Base-by-base conservation (phyloP, 148 eudicot genomes). In the Amaranthus palmeri region DNA sequence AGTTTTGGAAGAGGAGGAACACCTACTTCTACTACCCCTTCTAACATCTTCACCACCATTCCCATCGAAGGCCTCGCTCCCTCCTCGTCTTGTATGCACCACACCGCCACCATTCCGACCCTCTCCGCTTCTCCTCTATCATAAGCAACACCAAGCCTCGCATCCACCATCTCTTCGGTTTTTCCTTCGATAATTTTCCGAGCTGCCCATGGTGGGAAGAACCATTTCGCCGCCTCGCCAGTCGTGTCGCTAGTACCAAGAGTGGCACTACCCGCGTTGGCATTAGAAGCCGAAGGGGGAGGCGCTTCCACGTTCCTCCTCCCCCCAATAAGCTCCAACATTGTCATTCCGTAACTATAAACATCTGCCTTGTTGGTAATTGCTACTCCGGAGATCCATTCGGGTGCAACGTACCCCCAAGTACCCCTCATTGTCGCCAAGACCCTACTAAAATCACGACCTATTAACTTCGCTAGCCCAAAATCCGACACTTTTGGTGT, bases 1-100 rank as follows among this genome's bases (percentile, higher is more conserved):
- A 90, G 85, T 80, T 82, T 88, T 0, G 98, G 98, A 11, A 88
- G 90, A 7, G 91, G 88, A 12, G 93, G 91, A 47, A 87, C 82
- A 0, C 70, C 59, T 54, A 88, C 88, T 52, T 83, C 88, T 68
- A 87, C 90, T 18, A 91, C 87, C 51, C 97, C 97, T 79, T 91
- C 97, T 80, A 91, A 76, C 90, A 91, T 88, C 80, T 87, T 84
- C 81, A 91, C 93, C 70, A 91, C 97, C 86, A 63, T 78, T 64
- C 92, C 93, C 97, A 88, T 88, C 2, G 90, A 72, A 5, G 97
- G 97, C 72, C 97, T 82, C 9, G 54, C 79, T 12, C 53, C 78
- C 60, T 88, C 97, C 59, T 91, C 91, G 41, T 91, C 97, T 67
- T 91, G 97, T 60, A 91, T 88, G 14, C 97, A 91, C 97, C 97